Evolutionary conservation across 2,329 filamentous ascomycete genomes (phyloP).

Genomic region (Penicillium freii): DNA sequence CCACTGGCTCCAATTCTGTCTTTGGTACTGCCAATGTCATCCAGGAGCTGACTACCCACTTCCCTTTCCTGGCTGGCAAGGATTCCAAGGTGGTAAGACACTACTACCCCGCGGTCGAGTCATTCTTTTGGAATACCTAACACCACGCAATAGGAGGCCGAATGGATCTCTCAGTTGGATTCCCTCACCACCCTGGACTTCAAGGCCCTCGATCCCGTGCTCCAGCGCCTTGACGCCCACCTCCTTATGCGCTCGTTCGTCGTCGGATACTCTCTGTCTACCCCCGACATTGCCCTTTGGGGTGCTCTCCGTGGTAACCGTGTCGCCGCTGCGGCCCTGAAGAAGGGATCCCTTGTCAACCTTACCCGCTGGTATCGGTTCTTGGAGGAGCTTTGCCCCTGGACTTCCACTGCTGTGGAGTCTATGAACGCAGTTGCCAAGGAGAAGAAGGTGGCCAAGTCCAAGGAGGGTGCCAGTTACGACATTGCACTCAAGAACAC

Average conservation of each 20-base stretch:
- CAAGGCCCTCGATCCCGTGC: constrained; percentile 72
- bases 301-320: constrained; percentile 78
- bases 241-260: constrained; percentile 84
- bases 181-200: constrained; percentile 65
- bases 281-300: constrained; percentile 80
- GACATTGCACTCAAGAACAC: constrained; percentile 82
- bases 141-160: constrained; percentile 39
- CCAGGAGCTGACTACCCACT: constrained; percentile 34
- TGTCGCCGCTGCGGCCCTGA: constrained; percentile 76
- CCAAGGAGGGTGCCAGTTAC: constrained; percentile 80
- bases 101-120: background rate
- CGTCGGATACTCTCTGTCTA: constrained; percentile 72
- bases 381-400: constrained; percentile 76
- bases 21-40: constrained; percentile 34
- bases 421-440: constrained; percentile 65
- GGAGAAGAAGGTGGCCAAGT: constrained; percentile 66
- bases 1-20: constrained; percentile 28
- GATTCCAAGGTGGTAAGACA: constrained; percentile 37
- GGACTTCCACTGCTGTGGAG: constrained; percentile 70
- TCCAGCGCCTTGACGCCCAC: constrained; percentile 79
- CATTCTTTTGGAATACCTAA: background rate
- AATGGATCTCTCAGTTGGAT: constrained; percentile 57
- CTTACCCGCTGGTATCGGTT: constrained; percentile 83
- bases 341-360: constrained; percentile 73
- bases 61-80: constrained; percentile 39